Evolutionary conservation across 768 basidiomycete genomes (phyloP).

Genomic region (Lepiota brunneoincarnata): DNA sequence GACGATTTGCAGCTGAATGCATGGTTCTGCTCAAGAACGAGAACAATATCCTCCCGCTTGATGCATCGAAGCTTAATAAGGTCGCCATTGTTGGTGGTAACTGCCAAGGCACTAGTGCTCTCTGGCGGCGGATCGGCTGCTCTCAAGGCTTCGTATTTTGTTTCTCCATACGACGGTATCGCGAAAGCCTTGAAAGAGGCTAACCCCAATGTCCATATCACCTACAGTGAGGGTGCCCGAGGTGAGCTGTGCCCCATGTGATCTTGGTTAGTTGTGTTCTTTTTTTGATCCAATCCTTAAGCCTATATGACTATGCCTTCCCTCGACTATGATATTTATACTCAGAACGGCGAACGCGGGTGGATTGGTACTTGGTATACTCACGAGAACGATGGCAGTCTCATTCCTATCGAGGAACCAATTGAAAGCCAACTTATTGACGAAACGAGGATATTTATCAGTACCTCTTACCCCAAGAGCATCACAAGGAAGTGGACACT

Average conservation of each 20-base stretch:
- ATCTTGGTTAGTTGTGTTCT: not conserved
- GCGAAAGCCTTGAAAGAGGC: slow-evolving; percentile 47
- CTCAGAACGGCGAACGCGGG: slow-evolving; percentile 57
- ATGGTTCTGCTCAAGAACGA: slow-evolving; percentile 80
- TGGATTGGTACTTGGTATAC: slow-evolving; percentile 65
- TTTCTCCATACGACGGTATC: slow-evolving; percentile 78
- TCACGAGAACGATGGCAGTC: slow-evolving; percentile 57
- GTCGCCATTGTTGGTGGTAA: slow-evolving; percentile 77
- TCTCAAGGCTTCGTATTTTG: slow-evolving; percentile 72
- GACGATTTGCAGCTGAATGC: slow-evolving; percentile 61
- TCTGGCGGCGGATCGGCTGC: slow-evolving; percentile 75
- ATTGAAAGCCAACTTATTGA: slow-evolving; percentile 45
- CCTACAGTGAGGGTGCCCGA: slow-evolving; percentile 67
- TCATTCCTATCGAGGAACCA: slow-evolving; percentile 41
- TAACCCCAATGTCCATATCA: slow-evolving; percentile 46
- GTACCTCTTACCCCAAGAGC: slow-evolving; percentile 48
- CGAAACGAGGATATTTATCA: slow-evolving; percentile 67
- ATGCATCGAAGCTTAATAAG: slow-evolving; percentile 50
- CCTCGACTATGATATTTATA: slow-evolving; percentile 65
- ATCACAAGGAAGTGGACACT: slow-evolving; percentile 66
- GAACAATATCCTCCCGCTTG: slow-evolving; percentile 49
- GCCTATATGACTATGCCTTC: slow-evolving; percentile 65
- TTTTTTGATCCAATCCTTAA: slow-evolving; percentile 21
- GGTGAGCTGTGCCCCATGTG: slow-evolving; percentile 35
- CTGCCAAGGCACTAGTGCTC: slow-evolving; percentile 56